These are phyloP conservation scores for Colletotrichum truncatum DNA, from an alignment of 2,329 filamentous ascomycete species.

Conservation along the genomic window DNA sequence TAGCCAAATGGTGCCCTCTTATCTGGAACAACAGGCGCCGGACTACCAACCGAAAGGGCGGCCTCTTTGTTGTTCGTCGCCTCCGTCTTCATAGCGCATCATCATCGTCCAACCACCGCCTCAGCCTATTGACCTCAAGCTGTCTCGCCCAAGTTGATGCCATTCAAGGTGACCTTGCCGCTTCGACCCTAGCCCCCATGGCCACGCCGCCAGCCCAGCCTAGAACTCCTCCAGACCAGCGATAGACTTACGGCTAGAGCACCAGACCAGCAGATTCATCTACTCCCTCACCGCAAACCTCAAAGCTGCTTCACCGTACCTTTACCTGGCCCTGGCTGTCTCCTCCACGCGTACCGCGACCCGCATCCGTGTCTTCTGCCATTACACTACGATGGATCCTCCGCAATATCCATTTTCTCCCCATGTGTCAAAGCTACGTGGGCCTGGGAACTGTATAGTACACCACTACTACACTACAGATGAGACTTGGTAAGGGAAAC, in stretches of 20 bases:
- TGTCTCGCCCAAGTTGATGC: neutral
- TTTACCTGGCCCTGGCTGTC: neutral
- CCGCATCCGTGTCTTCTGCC: conserved; percentile 1
- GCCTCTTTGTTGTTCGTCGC: conserved; percentile 16
- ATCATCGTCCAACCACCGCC: neutral
- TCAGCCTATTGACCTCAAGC: neutral
- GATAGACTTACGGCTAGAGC: neutral
- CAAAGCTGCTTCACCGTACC: conserved; percentile 9
- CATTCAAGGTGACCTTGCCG: conserved; percentile 7
- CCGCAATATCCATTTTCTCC: conserved; percentile 5
- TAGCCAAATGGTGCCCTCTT: neutral
- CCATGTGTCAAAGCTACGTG: conserved; percentile 3
- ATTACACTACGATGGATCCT: neutral
- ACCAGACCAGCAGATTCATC: conserved; percentile 12
- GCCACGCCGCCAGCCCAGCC: conserved; percentile 10
- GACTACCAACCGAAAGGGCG: neutral
- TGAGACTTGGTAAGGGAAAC: conserved; percentile 1
- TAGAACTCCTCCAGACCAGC: neutral
- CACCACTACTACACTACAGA: too few species aligned
- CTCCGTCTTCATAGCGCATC: neutral
- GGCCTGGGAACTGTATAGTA: neutral
- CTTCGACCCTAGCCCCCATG: conserved; percentile 10
- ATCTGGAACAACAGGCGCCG: conserved; percentile 11
- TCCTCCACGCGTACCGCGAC: neutral
- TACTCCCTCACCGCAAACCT: conserved; percentile 25